These are phyloP conservation scores for Solanum rostratum DNA, from an alignment of 257 asterid genomes.

Conservation along the genomic window DNA sequence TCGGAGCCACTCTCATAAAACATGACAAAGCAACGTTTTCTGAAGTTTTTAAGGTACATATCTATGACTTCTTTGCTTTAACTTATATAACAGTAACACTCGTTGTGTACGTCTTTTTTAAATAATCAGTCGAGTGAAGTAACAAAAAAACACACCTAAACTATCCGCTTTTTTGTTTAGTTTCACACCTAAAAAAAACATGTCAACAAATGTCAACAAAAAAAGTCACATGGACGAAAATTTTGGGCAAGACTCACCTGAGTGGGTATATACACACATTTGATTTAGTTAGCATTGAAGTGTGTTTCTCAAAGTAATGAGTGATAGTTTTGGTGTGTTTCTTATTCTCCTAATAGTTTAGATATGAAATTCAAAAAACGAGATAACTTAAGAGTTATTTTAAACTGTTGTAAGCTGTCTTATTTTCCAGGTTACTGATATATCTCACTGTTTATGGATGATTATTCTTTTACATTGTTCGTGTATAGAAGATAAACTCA, in stretches of 20 bases:
- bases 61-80: background rate
- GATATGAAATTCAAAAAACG: too few species aligned
- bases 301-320: too few species aligned
- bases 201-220: too few species aligned
- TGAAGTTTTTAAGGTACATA: conserved; percentile 45
- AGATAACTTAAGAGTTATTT: background rate
- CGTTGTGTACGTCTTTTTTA: background rate
- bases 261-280: too few species aligned
- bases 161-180: too few species aligned
- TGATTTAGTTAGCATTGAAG: too few species aligned
- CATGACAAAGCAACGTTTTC: conserved; percentile 37
- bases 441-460: background rate
- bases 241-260: too few species aligned
- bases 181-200: too few species aligned
- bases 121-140: background rate
- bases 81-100: background rate
- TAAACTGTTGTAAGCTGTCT: background rate
- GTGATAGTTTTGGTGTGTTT: too few species aligned
- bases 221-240: too few species aligned
- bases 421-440: background rate
- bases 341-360: too few species aligned
- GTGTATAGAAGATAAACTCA: background rate
- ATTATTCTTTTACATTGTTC: background rate
- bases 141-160: too few species aligned
- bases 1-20: conserved; percentile 51